These are phyloP conservation scores for Coemansia sp. DNA, from an alignment of 192 early-diverging fungal species.

Conservation along the genomic window DNA sequence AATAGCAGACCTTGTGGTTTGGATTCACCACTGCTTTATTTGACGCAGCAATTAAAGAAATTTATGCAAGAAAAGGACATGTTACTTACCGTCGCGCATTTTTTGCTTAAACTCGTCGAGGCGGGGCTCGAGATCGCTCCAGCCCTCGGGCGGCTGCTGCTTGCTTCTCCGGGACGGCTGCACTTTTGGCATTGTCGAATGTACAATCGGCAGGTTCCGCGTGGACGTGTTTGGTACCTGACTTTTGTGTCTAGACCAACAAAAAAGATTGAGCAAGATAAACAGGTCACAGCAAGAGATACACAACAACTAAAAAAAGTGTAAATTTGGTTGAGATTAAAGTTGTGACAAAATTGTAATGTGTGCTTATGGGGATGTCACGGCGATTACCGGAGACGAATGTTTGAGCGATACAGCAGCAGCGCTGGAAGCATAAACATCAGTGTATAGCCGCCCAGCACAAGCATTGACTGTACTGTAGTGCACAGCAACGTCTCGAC, in stretches of 20 bases:
- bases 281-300: neutral
- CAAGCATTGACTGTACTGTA: constrained; percentile 35
- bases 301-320: neutral
- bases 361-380: neutral
- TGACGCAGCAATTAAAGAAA: neutral
- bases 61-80: neutral
- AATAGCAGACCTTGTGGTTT: neutral
- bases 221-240: neutral
- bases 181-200: constrained; percentile 70
- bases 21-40: neutral
- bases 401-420: constrained; percentile 16
- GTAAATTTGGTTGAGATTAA: neutral
- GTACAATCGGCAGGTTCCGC: neutral
- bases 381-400: constrained; percentile 23
- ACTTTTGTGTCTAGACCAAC: neutral
- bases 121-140: constrained; percentile 93
- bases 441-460: constrained; percentile 59
- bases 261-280: neutral
- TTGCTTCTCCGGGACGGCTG: constrained; percentile 64
- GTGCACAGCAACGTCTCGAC: constrained; percentile 73
- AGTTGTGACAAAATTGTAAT: neutral
- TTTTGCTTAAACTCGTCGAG: constrained; percentile 85
- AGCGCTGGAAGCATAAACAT: constrained; percentile 51
- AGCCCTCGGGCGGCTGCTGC: constrained; percentile 89
- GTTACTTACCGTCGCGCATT: constrained; percentile 80